Conservation (phyloP, 164 flowering plant species). For the Sedum album region DNA sequence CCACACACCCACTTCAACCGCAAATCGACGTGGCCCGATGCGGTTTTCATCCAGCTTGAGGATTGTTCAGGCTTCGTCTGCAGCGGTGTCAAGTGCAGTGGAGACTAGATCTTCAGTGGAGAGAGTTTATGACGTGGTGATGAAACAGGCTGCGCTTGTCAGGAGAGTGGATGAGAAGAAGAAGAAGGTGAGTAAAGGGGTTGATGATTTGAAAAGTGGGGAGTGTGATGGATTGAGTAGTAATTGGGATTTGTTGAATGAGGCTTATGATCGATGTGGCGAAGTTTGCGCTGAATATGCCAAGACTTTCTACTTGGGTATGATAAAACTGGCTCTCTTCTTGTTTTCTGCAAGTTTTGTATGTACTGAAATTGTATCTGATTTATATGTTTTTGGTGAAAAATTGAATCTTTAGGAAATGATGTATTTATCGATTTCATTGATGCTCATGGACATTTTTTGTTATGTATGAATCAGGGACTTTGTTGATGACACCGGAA, state of each 20-base stretch:
- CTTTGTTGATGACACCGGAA: conserved; percentile 81
- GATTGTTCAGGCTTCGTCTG: conserved; percentile 13
- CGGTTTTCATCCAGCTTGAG: conserved; percentile 12
- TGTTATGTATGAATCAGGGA: conserved; percentile 34
- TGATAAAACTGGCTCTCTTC: not conserved
- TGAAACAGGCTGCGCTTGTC: conserved; percentile 48
- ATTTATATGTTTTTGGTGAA: too few species aligned
- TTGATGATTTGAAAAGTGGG: conserved; percentile 26
- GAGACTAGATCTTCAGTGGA: conserved; percentile 25
- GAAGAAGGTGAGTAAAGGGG: conserved; percentile 15
- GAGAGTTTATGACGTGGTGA: conserved; percentile 69
- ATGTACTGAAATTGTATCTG: too few species aligned
- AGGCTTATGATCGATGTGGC: conserved; percentile 83
- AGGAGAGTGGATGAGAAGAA: not conserved
- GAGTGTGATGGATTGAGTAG: conserved; percentile 41
- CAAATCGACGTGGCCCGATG: not conserved
- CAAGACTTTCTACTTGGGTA: conserved; percentile 88
- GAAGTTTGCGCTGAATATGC: conserved; percentile 95
- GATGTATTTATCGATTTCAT: not conserved
- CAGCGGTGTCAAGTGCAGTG: conserved; percentile 17
- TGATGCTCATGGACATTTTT: not conserved
- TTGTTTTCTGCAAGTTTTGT: too few species aligned
- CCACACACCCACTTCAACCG: conserved; percentile 7
- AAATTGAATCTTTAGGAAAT: not conserved
- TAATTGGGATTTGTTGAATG: conserved; percentile 40